phyloP scores from a whole-genome alignment of 768 basidiomycete species.

The Tulasnella sp. region DNA sequence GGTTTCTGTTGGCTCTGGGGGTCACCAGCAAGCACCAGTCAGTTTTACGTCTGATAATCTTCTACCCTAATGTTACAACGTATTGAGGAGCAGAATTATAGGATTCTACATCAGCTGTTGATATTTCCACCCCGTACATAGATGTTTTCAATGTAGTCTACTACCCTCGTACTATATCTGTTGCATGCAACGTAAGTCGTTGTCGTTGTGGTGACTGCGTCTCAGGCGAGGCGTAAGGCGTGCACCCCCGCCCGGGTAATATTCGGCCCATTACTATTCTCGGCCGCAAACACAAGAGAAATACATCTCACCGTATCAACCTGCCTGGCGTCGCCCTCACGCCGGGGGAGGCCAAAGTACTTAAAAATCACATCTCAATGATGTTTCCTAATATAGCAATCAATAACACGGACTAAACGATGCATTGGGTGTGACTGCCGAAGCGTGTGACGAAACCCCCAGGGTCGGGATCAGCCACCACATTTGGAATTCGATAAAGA shows the following conservation, averaged over 20 bases:
- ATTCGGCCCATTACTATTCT: too few relatives aligned
- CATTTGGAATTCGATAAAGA: too few relatives aligned
- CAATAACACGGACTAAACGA: too few relatives aligned
- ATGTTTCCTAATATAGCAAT: too few relatives aligned
- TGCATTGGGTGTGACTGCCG: too few relatives aligned
- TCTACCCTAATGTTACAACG: constrained; percentile 2
- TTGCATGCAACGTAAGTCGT: background rate
- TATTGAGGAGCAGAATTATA: background rate
- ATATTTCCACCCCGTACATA: background rate
- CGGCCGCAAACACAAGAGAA: too few relatives aligned
- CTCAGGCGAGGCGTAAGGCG: background rate
- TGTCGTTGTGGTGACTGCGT: background rate
- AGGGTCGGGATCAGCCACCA: background rate
- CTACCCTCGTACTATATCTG: background rate
- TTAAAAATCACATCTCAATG: too few relatives aligned
- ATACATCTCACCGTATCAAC: too few relatives aligned
- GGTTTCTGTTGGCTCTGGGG: background rate
- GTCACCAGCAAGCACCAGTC: background rate
- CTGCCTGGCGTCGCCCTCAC: too few relatives aligned
- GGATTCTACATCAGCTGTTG: background rate
- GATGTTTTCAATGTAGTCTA: background rate
- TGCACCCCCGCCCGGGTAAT: too few relatives aligned
- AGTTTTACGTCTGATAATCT: background rate
- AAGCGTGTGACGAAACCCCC: background rate
- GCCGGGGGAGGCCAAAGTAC: too few relatives aligned